Conservation (phyloP, 1,284 basidiomycete genomes). For the Moniliophthora roreri region DNA sequence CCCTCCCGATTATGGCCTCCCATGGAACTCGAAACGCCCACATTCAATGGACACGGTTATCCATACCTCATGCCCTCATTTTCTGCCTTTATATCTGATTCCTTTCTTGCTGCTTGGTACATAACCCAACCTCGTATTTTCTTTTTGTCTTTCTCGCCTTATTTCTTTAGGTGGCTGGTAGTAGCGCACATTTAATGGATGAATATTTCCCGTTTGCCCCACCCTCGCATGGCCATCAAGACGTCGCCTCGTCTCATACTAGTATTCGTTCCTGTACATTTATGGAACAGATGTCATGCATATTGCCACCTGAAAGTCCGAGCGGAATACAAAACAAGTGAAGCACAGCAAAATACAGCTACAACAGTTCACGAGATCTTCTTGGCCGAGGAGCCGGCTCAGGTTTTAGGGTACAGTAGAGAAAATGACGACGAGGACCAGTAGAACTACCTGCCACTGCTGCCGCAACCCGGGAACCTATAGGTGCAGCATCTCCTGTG, state of each 20-base stretch:
- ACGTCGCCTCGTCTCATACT: no score
- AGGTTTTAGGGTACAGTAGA: slow-evolving; percentile 72
- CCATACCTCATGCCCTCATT: slow-evolving; percentile 2
- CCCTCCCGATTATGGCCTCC: slow-evolving; percentile 12
- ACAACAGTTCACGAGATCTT: neutral
- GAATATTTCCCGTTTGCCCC: neutral
- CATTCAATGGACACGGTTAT: slow-evolving; percentile 12
- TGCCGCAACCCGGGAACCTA: slow-evolving; percentile 62
- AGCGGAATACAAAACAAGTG: no score
- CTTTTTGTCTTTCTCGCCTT: slow-evolving; percentile 7
- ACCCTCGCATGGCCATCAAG: no score
- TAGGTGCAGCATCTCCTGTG: slow-evolving; percentile 52
- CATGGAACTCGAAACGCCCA: slow-evolving; percentile 15
- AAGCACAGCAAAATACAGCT: no score
- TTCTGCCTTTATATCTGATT: slow-evolving; percentile 12
- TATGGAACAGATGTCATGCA: no score
- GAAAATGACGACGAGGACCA: slow-evolving; percentile 76
- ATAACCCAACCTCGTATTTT: slow-evolving; percentile 11
- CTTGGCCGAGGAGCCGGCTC: slow-evolving; percentile 37
- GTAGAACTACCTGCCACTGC: slow-evolving; percentile 56
- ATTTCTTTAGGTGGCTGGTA: slow-evolving; percentile 24
- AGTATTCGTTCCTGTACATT: no score
- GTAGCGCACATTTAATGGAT: slow-evolving; percentile 32
- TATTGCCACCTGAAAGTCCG: no score
- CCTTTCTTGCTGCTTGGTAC: slow-evolving; percentile 10